Percentiles rank a stretch among this genome's conserved stretches.
These are phyloP conservation scores for Candida pseudofarinosa DNA, from an alignment of 805 yeast species.

Conservation along the genomic window DNA sequence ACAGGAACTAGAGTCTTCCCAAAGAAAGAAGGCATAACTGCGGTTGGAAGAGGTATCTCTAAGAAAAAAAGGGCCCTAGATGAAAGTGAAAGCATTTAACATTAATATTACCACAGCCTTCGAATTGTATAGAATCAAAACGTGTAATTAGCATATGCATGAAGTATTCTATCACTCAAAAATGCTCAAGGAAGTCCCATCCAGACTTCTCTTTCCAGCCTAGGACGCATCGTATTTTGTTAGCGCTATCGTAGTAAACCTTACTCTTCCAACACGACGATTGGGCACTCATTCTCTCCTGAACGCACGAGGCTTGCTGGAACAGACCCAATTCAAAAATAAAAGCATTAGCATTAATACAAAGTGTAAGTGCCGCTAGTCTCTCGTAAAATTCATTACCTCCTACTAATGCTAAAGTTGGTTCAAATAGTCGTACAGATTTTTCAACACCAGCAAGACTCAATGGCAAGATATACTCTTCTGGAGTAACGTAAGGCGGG, in stretches of 20 bases:
- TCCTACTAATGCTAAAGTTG: conserved; percentile 75
- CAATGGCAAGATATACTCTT: conserved; percentile 37
- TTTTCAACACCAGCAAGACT: conserved; percentile 42
- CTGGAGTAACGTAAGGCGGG: conserved; percentile 78
- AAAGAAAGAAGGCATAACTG: conserved; percentile 50
- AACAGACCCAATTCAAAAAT: conserved; percentile 73
- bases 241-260: conserved; percentile 46
- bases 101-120: too few species aligned
- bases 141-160: background rate
- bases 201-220: conserved; percentile 47
- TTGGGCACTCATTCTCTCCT: conserved; percentile 7
- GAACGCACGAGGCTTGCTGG: conserved; percentile 43
- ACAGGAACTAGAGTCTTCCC: conserved; percentile 80
- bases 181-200: background rate
- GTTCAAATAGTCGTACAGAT: conserved; percentile 74
- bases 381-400: conserved; percentile 65
- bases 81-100: background rate
- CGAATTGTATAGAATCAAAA: background rate
- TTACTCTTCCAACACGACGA: conserved; percentile 46
- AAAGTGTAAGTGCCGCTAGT: conserved; percentile 43
- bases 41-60: conserved; percentile 62
- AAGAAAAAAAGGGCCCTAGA: conserved; percentile 26
- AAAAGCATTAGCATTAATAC: conserved; percentile 48
- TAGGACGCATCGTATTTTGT: conserved; percentile 54
- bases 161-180: background rate